Base-by-base conservation (phyloP, 2,329 filamentous ascomycete species). In the Colletotrichum salicis region DNA sequence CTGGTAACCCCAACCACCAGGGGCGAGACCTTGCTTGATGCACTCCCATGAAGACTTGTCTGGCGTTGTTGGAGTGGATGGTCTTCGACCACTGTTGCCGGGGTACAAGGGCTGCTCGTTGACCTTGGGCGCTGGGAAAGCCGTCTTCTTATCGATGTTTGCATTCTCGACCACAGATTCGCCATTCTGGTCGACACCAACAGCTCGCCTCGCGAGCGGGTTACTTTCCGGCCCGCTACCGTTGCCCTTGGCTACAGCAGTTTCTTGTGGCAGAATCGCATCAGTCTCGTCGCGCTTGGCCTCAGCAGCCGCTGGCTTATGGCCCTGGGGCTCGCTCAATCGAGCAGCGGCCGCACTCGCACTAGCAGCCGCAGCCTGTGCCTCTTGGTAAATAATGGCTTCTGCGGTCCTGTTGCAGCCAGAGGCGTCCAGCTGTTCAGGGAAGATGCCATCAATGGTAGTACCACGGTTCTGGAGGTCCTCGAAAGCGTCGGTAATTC, bases 401-500 rank as follows among this genome's bases (percentile, higher is more conserved):
- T 80, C 79, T 0, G 85, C 86, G 1, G 88, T 87, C 69, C 83
- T 85, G 77, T 93, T 92, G 80, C 95, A 97, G 5, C 95, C 95
- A 31, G 92, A 93, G 11, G 92, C 91, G 81, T 97, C 94, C 13
- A 98, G 82, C 51, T 85, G 85, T 74, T 93, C 88, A 0, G 95
- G 94, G 85, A 96, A 97, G 77, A 97, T 88, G 2, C 95, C 95
- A 1, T 92, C 90, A 8, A 97, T 84, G 3, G 86, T 86, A 1
- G 93, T 95, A 5, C 86, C 88, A 3, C 84, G 84, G 76, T 91
- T 89, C 82, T 97, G 94, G 82, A 92, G 90, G 63, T 92, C 88
- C 73, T 95, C 89, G 31, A 98, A 86, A 8, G 91, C 92, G 78
- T 97, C 86, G 22, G 94, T 97, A 76, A 98, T 93, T 71, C 95